Evolutionary conservation across 2,329 filamentous ascomycete species (phyloP), one percentile per base, ranked within the genome.

Genomic region (Fusarium chlamydosporum): DNA sequence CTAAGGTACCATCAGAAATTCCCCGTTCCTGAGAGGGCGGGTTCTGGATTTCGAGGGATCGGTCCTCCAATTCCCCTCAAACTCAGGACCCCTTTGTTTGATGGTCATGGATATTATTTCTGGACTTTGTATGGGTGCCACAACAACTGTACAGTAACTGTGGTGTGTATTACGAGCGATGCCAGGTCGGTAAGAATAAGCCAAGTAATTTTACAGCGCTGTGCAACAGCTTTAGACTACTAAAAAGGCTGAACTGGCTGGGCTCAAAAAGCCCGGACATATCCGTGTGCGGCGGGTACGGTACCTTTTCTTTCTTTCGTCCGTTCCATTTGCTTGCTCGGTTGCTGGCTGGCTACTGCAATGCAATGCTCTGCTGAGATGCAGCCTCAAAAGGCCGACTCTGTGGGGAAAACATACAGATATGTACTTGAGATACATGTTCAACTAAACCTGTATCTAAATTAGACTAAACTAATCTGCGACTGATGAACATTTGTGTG

Each of bases 31-130:
- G 41, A 47, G 38, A 58, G 34, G 45, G 42, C 67, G 55, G 60
- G 45, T 61, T 71, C 60, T 56, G 56, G 63, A 62, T 58, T 57
- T 64, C 61, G 57, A 72, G 61, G 65, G 55, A 65, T 40, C 55
- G 67, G 65, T 70, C 71, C 71, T 73, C 68, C 43, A 73, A 73
- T 72, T 68, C 65, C 68, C 71, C 71, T 70, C 70, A 73, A 73
- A 73, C 65, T 68, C 56, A 68, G 67, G 67, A 60, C 51, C 68
- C 67, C 52, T 68, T 70, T 65, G 67, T 70, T 37, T 41, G 55
- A 68, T 69, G 47, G 31, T 33, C 51, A n/a, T n/a, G n/a, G n/a
- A n/a, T n/a, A n/a, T n/a, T 40, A 55, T 40, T 53, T 60, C 47
- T 65, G 46, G 47, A 12, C 47, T 56, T 63, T 46, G 33, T 16